Conservation (phyloP, 2,329 filamentous ascomycete species). For the Diaporthe citrichinensis region DNA sequence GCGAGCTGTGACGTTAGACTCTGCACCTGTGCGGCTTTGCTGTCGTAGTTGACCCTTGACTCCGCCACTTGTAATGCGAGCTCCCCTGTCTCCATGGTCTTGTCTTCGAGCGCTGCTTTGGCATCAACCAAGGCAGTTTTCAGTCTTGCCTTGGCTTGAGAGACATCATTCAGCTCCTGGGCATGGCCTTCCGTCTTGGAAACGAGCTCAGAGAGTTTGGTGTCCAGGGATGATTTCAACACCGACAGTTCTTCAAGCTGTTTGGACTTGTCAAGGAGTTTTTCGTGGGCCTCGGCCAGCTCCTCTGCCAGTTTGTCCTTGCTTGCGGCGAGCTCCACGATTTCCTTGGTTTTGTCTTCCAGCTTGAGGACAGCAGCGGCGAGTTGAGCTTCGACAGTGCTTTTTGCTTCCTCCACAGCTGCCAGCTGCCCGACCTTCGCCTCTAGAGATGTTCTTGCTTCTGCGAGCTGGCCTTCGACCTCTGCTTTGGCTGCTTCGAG, state of each 20-base stretch:
- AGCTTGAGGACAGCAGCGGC: neutral
- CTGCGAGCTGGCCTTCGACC: conserved; percentile 7
- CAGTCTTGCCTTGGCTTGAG: neutral
- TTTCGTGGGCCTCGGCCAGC: neutral
- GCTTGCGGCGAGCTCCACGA: neutral
- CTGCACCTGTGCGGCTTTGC: neutral
- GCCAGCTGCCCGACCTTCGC: neutral
- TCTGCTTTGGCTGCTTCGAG: conserved; percentile 15
- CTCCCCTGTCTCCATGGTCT: conserved; percentile 12
- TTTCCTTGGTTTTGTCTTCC: conserved; percentile 11
- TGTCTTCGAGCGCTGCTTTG: conserved; percentile 4
- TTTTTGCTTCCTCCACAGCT: neutral
- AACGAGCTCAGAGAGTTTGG: neutral
- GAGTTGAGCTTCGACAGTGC: conserved; percentile 4
- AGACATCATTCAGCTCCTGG: neutral
- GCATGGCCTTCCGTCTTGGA: neutral
- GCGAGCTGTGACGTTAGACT: neutral
- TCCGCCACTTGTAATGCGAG: conserved; percentile 13
- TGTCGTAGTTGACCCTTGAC: conserved; percentile 15
- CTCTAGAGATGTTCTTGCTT: neutral
- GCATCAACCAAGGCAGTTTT: neutral
- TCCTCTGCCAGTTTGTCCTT: neutral
- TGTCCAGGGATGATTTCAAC: neutral
- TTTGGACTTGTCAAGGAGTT: conserved; percentile 19
- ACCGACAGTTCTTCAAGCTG: neutral